Base-by-base conservation (phyloP, 2,329 filamentous ascomycete species). In the Neopestalotiopsis rosae region DNA sequence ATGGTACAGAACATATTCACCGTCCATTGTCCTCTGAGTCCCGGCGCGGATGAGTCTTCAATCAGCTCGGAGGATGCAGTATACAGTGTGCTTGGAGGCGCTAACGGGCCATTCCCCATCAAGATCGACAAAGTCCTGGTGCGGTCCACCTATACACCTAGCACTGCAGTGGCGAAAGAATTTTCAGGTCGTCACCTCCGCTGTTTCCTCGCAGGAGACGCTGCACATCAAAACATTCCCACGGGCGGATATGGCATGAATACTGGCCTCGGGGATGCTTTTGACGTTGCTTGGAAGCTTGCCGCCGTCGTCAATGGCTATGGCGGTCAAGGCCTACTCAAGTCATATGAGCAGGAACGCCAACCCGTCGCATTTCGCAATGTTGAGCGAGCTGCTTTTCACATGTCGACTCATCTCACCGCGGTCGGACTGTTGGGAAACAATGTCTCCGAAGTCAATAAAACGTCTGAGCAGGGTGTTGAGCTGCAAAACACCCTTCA, bases 201-300 rank as follows among this genome's bases (percentile, higher is more conserved):
- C 10, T 49, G 42, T 17, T 49, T 49, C 42, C 42, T 49, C 12
- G 42, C 42, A 49, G 42, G 42, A 49, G 42, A 49, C 42, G 42
- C 42, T 5, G 42, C 42, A 49, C 42, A 49, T 49, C 42, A 49
- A 17, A 49, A 49, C 4, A 49, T 49, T 3, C 42, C 42, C 5
- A 62, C 56, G 4, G 66, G 66, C 20, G 66, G 66, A 2, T 49
- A 61, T n/a, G 66, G 66, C 57, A 17, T 28, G n/a, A 67, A 67
- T 49, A 67, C 61, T 73, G 75, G 38, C 68, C 70, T 84, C 65
- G 70, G 77, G 10, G 82, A 85, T 67, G 82, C 77, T 0, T 76
- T 81, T 49, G 82, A 84, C 52, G 75, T 85, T 1, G 78, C 80
- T 1, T 84, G 82, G 82, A 84, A 84, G 71, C 68, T 84, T 0